Evolutionary conservation across 1,284 basidiomycete genomes (phyloP).

Genomic region (Pseudozyma sp.): DNA sequence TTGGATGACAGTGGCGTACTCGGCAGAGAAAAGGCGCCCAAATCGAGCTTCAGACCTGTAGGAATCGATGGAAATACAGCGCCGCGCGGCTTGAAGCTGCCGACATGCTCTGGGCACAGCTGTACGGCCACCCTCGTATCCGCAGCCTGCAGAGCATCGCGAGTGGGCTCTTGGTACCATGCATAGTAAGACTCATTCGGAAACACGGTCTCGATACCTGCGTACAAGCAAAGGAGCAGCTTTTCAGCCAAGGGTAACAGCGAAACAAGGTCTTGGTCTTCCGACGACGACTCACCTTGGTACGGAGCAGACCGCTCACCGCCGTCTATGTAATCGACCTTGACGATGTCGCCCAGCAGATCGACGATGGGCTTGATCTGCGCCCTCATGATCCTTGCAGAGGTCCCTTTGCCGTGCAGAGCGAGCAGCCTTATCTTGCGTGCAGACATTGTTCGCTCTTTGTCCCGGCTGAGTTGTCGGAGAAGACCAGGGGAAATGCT

Average conservation of each 20-base stretch:
- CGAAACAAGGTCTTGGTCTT: background rate
- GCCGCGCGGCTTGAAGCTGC: too few relatives aligned
- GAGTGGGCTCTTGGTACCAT: conserved; percentile 45
- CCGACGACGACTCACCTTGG: conserved; percentile 22
- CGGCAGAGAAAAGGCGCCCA: conserved; percentile 12
- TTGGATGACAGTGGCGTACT: background rate
- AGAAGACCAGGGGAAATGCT: background rate
- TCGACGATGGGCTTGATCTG: conserved; percentile 49
- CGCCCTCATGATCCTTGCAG: conserved; percentile 45
- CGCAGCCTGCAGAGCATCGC: conserved; percentile 18
- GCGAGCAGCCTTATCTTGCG: conserved; percentile 32
- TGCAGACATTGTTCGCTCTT: conserved; percentile 2
- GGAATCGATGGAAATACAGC: too few relatives aligned
- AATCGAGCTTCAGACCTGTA: too few relatives aligned
- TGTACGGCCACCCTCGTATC: conserved; percentile 19
- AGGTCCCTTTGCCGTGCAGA: conserved; percentile 52
- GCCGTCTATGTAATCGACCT: conserved; percentile 40
- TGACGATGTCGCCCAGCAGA: conserved; percentile 21
- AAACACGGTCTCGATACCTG: conserved; percentile 46
- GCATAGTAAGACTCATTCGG: conserved; percentile 35
- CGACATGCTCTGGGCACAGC: conserved; percentile 1
- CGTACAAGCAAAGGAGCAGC: background rate
- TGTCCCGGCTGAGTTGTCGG: background rate
- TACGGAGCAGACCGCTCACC: conserved; percentile 30
- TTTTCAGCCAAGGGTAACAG: too few relatives aligned